Evolutionary conservation across 805 yeast species (phyloP), one percentile per base, ranked within the genome.

Genomic region (Candida lessepsii): DNA sequence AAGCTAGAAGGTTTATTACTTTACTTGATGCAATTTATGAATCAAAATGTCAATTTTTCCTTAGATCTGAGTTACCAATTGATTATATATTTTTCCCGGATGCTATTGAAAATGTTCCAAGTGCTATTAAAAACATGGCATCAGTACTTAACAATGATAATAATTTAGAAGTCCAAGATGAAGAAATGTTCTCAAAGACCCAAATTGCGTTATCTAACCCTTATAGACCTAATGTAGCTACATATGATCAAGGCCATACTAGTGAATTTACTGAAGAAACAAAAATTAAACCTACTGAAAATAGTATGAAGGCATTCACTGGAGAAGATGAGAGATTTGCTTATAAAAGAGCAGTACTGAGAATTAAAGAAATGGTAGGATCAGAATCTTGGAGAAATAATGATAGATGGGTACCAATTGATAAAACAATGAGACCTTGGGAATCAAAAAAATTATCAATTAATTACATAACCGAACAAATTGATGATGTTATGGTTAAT

Each of bases 251-350:
- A 42, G 71, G 67, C 6, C 53, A 57, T 29, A 63, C 67, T 11
- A 56, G 51, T 32, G 51, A 49, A 5, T 52, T 47, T 24, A 40
- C 39, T 10, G 50, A 49, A 15, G 37, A 34, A 33, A 10, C 18
- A 41, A 44, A 29, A 30, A 28, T 15, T n/a, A 10, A 14, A 5
- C 4, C 18, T 7, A 14, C 9, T 4, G 78, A 69, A 48, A 65
- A 73, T 10, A 69, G 79, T 37, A 55, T 71, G 14, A 63, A 67
- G 9, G 78, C 80, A 8, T 83, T 83, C 50, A 83, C 88, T 0
- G 90, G 90, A 17, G 87, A 83, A 50, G 90, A 83, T 58, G 90
- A 83, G 53, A 73, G 72, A 60, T 83, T 83, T 60, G 88, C 90
- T 3, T 83, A 74, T 51, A 78, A 77, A 46, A 61, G 90, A 48